Conservation (phyloP, 2,329 filamentous ascomycete species). For the Escovopsis sp. region DNA sequence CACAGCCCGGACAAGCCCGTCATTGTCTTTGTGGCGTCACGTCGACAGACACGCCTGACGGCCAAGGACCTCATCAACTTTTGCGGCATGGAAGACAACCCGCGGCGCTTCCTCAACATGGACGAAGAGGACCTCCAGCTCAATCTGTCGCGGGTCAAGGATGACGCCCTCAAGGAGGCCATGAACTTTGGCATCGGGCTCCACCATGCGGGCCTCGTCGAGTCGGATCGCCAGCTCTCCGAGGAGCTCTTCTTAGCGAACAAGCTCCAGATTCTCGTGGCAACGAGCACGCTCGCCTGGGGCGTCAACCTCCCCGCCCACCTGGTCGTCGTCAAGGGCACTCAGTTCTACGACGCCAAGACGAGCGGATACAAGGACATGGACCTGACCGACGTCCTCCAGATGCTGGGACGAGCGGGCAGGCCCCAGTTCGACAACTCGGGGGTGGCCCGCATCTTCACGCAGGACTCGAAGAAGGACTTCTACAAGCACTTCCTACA, state of each 20-base stretch:
- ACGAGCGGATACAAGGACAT: slow-evolving; percentile 97
- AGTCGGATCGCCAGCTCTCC: slow-evolving; percentile 78
- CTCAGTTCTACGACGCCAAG: slow-evolving; percentile 96
- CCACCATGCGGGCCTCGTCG: slow-evolving; percentile 92
- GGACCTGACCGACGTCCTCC: slow-evolving; percentile 93
- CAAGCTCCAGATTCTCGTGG: slow-evolving; percentile 93
- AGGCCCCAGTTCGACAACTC: slow-evolving; percentile 93
- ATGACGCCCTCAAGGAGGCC: slow-evolving; percentile 84
- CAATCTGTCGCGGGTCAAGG: slow-evolving; percentile 81
- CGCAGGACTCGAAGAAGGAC: slow-evolving; percentile 92
- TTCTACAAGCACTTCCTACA: slow-evolving; percentile 99
- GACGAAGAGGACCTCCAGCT: slow-evolving; percentile 84
- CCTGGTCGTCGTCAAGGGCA: slow-evolving; percentile 93
- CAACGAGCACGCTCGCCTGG: slow-evolving; percentile 93
- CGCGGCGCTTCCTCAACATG: slow-evolving; percentile 83
- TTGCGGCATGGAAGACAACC: slow-evolving; percentile 97
- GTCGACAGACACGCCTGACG: slow-evolving; percentile 85
- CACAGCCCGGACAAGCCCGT: slow-evolving; percentile 95
- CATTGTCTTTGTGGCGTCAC: slow-evolving; percentile 94
- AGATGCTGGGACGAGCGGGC: slow-evolving; percentile 93
- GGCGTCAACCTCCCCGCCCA: slow-evolving; percentile 96
- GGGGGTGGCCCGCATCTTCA: slow-evolving; percentile 93
- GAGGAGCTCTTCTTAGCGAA: slow-evolving; percentile 95
- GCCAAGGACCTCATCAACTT: slow-evolving; percentile 95
- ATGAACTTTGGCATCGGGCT: slow-evolving; percentile 93